Percentiles rank a stretch among this genome's conserved stretches.
Conservation (phyloP, 345 rosid genomes). For the Salix udensis region DNA sequence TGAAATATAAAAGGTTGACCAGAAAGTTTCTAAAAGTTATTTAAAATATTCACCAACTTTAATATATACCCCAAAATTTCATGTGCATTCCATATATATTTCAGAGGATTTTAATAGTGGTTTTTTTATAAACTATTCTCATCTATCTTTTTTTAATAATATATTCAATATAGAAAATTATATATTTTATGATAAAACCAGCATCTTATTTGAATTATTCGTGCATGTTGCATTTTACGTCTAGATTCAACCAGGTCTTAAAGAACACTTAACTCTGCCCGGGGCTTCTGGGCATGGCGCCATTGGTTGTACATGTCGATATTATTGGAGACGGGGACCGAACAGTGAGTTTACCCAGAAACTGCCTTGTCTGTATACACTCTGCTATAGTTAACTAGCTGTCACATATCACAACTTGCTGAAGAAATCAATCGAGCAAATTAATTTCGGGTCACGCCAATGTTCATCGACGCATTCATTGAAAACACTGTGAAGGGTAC, state of each 20-base stretch:
- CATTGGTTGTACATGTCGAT: neutral
- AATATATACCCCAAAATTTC: too few species aligned
- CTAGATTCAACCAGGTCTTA: too few species aligned
- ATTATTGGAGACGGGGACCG: neutral
- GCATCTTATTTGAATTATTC: neutral
- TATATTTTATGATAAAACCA: neutral
- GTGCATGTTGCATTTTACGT: too few species aligned
- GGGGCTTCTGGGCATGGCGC: neutral
- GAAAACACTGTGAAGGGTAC: neutral
- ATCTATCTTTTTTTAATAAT: neutral
- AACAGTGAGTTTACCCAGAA: neutral
- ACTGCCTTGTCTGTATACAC: neutral
- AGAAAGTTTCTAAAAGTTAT: too few species aligned
- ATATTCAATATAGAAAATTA: neutral
- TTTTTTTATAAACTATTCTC: neutral
- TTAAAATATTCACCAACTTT: too few species aligned
- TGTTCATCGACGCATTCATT: neutral
- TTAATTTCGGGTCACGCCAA: neutral
- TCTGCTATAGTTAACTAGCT: neutral
- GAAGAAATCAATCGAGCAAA: neutral
- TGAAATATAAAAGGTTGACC: too few species aligned
- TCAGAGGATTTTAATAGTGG: too few species aligned
- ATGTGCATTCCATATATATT: too few species aligned
- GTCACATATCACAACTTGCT: neutral
- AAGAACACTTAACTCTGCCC: too few species aligned